A percentile compares a stretch with the other conserved stretches of the same genome.
phyloP scores from a whole-genome alignment of 306 rosid species.

The Trichosanthes truncata region DNA sequence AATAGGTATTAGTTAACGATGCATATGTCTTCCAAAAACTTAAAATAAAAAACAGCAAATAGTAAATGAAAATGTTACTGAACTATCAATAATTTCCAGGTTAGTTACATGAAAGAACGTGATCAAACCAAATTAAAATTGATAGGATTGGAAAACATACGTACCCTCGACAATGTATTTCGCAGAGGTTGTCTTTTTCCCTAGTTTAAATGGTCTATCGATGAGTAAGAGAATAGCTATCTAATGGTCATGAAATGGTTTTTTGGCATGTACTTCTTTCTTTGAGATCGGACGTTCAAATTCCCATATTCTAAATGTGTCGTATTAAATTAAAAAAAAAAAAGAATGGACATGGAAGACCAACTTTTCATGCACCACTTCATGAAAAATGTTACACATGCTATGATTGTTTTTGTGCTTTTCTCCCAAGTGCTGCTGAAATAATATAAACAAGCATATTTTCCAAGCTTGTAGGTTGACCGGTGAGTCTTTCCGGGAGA shows the following conservation, averaged over 20 bases:
- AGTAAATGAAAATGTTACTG: no score
- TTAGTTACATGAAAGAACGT: no score
- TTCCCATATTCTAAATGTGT: no score
- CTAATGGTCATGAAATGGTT: neutral
- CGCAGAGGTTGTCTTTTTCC: neutral
- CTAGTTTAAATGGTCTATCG: neutral
- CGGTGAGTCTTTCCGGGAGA: constrained; percentile 82
- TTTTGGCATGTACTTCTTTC: neutral
- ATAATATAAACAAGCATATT: neutral
- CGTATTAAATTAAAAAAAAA: no score
- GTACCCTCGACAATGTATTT: neutral
- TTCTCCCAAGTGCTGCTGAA: neutral
- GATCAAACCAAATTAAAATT: no score
- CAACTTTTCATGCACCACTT: no score
- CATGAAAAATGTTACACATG: neutral
- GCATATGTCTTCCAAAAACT: neutral
- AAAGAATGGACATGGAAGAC: no score
- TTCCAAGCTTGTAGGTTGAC: constrained; percentile 43
- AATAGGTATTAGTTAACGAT: neutral
- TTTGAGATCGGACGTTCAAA: no score
- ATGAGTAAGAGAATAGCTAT: neutral
- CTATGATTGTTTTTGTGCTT: neutral
- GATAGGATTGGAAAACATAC: neutral
- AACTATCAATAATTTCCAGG: no score
- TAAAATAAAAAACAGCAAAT: no score